Base-by-base conservation (phyloP, 2,329 filamentous ascomycete species). In the Ophiocordyceps camponoti-rufipedis region DNA sequence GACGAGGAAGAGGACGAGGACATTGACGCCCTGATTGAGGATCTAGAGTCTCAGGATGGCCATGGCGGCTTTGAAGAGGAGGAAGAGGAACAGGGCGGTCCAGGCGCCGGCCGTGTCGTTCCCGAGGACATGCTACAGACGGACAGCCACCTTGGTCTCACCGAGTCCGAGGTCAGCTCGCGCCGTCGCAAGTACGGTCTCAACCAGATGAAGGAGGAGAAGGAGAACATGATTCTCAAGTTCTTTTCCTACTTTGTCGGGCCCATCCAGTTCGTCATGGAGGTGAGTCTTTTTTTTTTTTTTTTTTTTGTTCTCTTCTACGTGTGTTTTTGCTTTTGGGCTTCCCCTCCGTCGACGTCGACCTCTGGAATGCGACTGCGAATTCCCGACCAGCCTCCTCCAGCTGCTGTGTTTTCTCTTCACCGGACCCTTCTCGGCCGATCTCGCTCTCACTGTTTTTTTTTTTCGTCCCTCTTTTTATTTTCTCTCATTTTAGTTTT, bases 231-330 rank as follows among this genome's bases (percentile, higher is more conserved):
- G 48, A 64, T 88, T 49, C 72, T 91, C 57, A 91, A 93, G 70
- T 93, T 94, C 64, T 64, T 78, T 56, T 71, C 74, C 55, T 91
- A 84, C 69, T 93, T 93, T 62, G 70, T 91, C 46, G 87, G 87
- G 53, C 87, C 87, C 23, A 89, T 94, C 53, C 86, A 93, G 62
- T 89, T 89, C 64, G 86, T 94, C 60, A 94, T 94, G 86, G 84
- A 89, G 78, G 82, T 81, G 62, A 59, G 75, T 63, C 28, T 46
- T 47, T 11, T 42, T 35, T 23, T 33, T 19, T 6, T 18, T 43
- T 10, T 18, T n/a, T 31, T 16, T 31, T 8, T 18, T 12, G 3
- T 23, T 12, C 41, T 31, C 23, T 29, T 29, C 28, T 28, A 2
- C 11, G 28, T 16, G 39, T 18, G 16, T 19, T n/a, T 13, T 23